These are phyloP conservation scores for Beauveria australis DNA, from an alignment of 2,329 filamentous ascomycete species.

Conservation along the genomic window DNA sequence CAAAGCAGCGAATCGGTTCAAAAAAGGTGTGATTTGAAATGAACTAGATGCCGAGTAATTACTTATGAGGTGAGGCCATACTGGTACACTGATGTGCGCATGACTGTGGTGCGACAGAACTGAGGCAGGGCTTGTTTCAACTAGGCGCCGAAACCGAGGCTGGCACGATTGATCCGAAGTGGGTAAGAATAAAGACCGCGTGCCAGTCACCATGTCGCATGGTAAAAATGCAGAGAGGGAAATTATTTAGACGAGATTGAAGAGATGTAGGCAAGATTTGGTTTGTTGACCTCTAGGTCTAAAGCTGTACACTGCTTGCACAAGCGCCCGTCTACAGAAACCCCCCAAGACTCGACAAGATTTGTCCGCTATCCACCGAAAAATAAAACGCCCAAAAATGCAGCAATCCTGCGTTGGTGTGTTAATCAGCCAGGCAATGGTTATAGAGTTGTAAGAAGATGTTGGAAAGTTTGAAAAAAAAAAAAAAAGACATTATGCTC, in stretches of 20 bases:
- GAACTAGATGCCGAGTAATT: neutral
- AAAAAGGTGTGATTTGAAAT: neutral
- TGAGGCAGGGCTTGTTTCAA: slow-evolving; percentile 7
- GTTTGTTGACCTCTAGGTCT: neutral
- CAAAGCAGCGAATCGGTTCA: neutral
- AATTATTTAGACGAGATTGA: neutral
- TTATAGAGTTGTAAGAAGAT: neutral
- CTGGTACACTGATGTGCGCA: neutral
- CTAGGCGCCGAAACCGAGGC: neutral
- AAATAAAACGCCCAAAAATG: slow-evolving; percentile 7
- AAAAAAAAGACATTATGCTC: neutral
- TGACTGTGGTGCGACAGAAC: neutral
- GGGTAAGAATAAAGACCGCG: no score
- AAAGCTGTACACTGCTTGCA: slow-evolving; percentile 1
- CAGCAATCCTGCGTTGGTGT: neutral
- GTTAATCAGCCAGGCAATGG: neutral
- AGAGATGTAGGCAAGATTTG: neutral
- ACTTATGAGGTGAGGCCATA: neutral
- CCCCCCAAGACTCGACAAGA: neutral
- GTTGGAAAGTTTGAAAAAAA: neutral
- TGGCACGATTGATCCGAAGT: no score
- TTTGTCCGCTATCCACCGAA: neutral
- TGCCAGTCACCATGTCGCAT: neutral
- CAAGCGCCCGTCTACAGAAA: neutral
- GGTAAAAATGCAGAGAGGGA: neutral